phyloP scores from a whole-genome alignment of 176 grass and related monocot genomes.

The Poa pratensis region DNA sequence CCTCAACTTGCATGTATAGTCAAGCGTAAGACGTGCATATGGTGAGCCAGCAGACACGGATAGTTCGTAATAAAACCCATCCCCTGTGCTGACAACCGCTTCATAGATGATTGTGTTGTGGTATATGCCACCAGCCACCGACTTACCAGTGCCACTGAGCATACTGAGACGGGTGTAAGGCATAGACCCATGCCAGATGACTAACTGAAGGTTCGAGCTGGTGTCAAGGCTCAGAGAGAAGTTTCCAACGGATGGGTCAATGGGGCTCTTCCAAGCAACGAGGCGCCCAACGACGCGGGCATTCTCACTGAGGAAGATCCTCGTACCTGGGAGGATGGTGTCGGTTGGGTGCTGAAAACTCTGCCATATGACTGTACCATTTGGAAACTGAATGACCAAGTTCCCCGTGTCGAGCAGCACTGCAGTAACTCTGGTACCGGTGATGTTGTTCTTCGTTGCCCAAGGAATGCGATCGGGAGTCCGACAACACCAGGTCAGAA shows the following conservation, averaged over 20 bases:
- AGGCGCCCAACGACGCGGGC: neutral
- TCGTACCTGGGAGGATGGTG: neutral
- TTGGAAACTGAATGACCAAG: neutral
- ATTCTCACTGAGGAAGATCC: neutral
- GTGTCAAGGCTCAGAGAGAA: conserved; percentile 28
- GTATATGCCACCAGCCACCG: neutral
- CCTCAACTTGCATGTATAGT: conserved; percentile 19
- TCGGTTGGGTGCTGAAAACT: neutral
- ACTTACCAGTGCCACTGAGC: neutral
- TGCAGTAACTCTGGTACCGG: neutral
- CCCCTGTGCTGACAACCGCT: neutral
- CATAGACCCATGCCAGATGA: conserved; percentile 35
- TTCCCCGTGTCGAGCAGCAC: neutral
- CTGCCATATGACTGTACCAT: neutral
- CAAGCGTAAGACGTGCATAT: conserved; percentile 2
- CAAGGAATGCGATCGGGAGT: neutral
- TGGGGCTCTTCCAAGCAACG: neutral
- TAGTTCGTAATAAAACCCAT: neutral
- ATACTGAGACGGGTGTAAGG: conserved; percentile 23
- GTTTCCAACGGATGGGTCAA: neutral
- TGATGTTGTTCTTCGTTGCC: conserved; percentile 6
- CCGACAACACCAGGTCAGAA: neutral
- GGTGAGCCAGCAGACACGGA: conserved; percentile 27
- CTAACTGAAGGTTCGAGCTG: conserved; percentile 6
- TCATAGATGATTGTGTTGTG: neutral